These are phyloP conservation scores for Logfia minima DNA, from an alignment of 129 eudicot species.

Conservation along the genomic window DNA sequence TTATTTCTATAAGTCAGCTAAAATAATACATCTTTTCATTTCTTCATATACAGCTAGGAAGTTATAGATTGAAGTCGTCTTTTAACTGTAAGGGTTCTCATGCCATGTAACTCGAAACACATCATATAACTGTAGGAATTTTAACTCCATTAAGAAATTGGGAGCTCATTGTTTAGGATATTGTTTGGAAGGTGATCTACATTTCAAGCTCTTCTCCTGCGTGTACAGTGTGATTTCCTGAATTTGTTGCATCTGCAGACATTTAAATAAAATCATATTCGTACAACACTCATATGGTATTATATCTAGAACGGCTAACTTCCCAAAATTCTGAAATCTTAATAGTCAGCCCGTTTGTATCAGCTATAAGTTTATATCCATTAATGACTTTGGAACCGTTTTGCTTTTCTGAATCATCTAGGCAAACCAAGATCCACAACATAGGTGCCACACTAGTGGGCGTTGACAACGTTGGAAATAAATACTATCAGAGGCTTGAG, in stretches of 20 bases:
- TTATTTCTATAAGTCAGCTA: not conserved
- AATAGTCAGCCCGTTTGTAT: not conserved
- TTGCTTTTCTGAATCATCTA: slow-evolving; percentile 31
- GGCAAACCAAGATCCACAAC: slow-evolving; percentile 98
- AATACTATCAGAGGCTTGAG: slow-evolving; percentile 80
- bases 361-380: not conserved
- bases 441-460: slow-evolving; percentile 87
- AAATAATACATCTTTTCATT: not conserved
- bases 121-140: not conserved
- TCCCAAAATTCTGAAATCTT: not conserved
- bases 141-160: not conserved
- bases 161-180: not conserved
- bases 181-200: not conserved
- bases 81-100: not conserved
- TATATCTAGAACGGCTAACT: not conserved
- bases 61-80: not conserved
- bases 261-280: not conserved
- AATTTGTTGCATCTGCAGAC: slow-evolving; percentile 6
- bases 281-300: not conserved
- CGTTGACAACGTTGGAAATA: slow-evolving; percentile 90
- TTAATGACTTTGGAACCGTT: slow-evolving; percentile 1
- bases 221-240: not conserved
- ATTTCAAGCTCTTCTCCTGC: not conserved
- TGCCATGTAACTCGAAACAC: not conserved
- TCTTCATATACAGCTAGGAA: not conserved